A percentile compares a stretch with the other conserved stretches of the same genome.
These are phyloP conservation scores for Filobasidium uniguttulatum DNA, from an alignment of 1,284 basidiomycete genomes.

Conservation along the genomic window DNA sequence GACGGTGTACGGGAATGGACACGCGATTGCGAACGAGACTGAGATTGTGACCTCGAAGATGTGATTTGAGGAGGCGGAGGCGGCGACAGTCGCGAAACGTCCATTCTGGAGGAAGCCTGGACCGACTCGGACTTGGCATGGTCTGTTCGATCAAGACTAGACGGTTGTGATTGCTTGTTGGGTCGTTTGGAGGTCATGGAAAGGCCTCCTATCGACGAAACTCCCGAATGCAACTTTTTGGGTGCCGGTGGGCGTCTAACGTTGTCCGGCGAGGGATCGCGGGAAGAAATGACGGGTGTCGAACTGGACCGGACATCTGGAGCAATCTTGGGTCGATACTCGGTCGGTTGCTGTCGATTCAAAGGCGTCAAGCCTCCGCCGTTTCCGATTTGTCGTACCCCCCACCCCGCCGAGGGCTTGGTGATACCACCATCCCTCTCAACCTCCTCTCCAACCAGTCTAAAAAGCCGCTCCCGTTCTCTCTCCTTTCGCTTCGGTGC, in stretches of 20 bases:
- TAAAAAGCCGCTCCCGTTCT: conserved; percentile 33
- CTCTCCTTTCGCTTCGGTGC: conserved; percentile 32
- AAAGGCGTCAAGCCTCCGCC: not conserved
- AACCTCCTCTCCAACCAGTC: conserved; percentile 29
- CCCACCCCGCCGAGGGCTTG: conserved; percentile 21
- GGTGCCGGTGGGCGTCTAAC: no score
- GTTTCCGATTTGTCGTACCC: conserved; percentile 21
- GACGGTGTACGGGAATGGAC: not conserved
- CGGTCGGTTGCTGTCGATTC: no score
- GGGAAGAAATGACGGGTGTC: no score
- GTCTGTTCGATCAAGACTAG: no score
- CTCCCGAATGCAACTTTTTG: not conserved
- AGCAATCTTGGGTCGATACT: no score
- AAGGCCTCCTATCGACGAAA: not conserved
- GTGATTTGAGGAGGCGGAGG: not conserved
- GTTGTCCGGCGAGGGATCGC: no score
- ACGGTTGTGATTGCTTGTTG: no score
- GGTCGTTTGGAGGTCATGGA: not conserved
- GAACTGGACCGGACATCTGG: no score
- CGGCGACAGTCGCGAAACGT: not conserved
- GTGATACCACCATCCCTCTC: conserved; percentile 23
- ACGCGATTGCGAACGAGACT: conserved; percentile 9
- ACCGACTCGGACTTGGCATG: no score
- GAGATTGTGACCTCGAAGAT: conserved; percentile 2
- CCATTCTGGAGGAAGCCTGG: conserved; percentile 12